Conservation (phyloP, 2,329 filamentous ascomycete genomes). For the Massarina eburnea region DNA sequence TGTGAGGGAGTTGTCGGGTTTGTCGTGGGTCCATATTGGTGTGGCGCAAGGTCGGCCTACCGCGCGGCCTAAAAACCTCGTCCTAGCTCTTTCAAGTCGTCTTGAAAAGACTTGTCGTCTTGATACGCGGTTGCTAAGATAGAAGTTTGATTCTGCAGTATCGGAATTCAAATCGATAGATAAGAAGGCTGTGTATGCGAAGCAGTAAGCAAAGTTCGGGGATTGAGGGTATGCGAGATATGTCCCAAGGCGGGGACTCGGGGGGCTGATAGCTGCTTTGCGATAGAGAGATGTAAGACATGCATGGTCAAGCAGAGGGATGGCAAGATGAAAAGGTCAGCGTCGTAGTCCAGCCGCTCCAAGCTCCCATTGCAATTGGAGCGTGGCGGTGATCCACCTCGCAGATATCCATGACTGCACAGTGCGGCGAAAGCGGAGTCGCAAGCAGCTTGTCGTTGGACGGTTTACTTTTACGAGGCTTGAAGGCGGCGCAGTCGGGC, state of each 20-base stretch:
- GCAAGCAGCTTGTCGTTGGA: slow-evolving; percentile 31
- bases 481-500: slow-evolving; percentile 34
- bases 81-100: neutral
- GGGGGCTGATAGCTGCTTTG: slow-evolving; percentile 31
- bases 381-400: slow-evolving; percentile 22
- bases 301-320: slow-evolving; percentile 27
- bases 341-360: slow-evolving; percentile 25
- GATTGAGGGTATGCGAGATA: neutral
- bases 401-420: slow-evolving; percentile 19
- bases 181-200: slow-evolving; percentile 1
- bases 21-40: slow-evolving; percentile 27
- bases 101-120: neutral
- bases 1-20: slow-evolving; percentile 17
- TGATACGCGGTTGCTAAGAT: neutral
- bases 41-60: too few species aligned
- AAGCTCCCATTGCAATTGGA: slow-evolving; percentile 24
- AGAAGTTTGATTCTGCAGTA: neutral
- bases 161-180: neutral
- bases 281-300: slow-evolving; percentile 18
- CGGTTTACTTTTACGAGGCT: slow-evolving; percentile 25
- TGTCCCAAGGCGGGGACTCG: slow-evolving; percentile 18
- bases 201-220: neutral
- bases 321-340: slow-evolving; percentile 13
- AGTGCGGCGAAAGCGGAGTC: slow-evolving; percentile 28
- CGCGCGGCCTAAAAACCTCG: neutral